Evolutionary conservation across 116 monocot species (phyloP).

Genomic region (Trichopus zeylanicus): DNA sequence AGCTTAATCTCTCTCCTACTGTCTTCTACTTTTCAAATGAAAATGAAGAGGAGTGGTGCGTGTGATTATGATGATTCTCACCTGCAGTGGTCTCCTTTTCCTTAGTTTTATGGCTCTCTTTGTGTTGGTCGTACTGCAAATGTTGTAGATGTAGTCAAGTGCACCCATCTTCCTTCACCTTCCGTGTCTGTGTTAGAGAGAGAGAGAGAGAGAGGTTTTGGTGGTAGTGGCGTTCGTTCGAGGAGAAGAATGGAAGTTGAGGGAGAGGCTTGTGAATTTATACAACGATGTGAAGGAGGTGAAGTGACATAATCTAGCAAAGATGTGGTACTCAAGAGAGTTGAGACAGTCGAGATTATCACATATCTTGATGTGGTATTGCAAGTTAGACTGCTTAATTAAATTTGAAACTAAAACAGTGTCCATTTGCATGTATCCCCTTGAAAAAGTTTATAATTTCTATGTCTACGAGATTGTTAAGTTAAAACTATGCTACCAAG

Average conservation of each 20-base stretch:
- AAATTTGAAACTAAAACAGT: too few relatives aligned
- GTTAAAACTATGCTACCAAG: too few relatives aligned
- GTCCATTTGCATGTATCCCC: too few relatives aligned
- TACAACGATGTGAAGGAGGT: neutral
- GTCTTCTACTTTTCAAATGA: neutral
- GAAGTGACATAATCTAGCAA: too few relatives aligned
- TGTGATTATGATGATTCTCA: constrained; percentile 3
- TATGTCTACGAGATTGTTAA: too few relatives aligned
- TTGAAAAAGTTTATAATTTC: too few relatives aligned
- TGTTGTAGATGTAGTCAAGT: constrained; percentile 50
- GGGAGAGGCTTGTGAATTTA: neutral
- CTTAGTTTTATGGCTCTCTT: constrained; percentile 26
- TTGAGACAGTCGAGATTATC: neutral
- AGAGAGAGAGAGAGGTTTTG: constrained; percentile 16
- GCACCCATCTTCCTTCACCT: constrained; percentile 58
- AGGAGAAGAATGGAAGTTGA: too few relatives aligned
- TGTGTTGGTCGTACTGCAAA: constrained; percentile 53
- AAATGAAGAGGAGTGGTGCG: neutral
- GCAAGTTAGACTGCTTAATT: neutral
- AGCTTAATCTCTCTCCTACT: neutral
- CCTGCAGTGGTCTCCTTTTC: constrained; percentile 63
- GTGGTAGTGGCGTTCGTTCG: neutral
- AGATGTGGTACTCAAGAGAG: neutral
- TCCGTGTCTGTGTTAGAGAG: neutral
- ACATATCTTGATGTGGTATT: neutral